A percentile compares a stretch with the other conserved stretches of the same genome.
Evolutionary conservation across 208 protist species (phyloP).

Genomic region (Vickermania ingenoplastis): DNA sequence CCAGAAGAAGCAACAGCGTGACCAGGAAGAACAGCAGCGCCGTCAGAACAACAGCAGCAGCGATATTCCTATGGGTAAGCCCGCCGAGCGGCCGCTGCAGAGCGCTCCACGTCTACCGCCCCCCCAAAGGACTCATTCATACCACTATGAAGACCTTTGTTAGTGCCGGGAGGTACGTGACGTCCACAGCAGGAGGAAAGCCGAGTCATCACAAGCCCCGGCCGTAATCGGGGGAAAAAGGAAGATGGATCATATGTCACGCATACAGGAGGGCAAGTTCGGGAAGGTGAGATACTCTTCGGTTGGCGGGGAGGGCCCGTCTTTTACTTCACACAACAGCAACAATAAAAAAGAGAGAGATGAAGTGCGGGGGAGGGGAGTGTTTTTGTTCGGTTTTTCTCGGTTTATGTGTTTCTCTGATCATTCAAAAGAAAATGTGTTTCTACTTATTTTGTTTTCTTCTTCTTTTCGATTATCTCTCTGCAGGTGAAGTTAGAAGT

Average conservation of each 20-base stretch:
- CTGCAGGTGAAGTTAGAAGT: too few species aligned
- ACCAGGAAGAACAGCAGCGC: too few species aligned
- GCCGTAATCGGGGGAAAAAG: too few species aligned
- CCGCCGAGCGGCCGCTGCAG: background rate
- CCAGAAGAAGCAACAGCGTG: background rate
- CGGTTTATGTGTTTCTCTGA: too few species aligned
- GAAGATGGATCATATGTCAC: too few species aligned
- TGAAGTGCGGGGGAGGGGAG: constrained; percentile 10
- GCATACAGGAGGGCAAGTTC: too few species aligned
- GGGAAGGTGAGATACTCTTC: too few species aligned
- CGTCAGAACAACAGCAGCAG: too few species aligned
- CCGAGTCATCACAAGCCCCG: background rate
- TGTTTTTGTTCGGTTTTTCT: constrained; percentile 71
- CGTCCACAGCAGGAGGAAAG: background rate
- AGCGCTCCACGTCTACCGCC: too few species aligned
- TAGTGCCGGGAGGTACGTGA: background rate
- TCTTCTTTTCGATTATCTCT: background rate
- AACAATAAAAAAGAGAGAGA: constrained; percentile 3
- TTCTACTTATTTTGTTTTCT: background rate
- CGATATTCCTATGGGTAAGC: background rate
- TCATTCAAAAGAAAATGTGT: too few species aligned
- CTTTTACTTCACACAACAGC: background rate
- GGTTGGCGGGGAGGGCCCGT: background rate
- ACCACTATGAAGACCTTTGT: background rate
- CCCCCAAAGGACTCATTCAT: background rate